Percentiles rank a stretch among this genome's conserved stretches.
phyloP scores from a whole-genome alignment of 2,329 filamentous ascomycete species.

The Fusarium udum region DNA sequence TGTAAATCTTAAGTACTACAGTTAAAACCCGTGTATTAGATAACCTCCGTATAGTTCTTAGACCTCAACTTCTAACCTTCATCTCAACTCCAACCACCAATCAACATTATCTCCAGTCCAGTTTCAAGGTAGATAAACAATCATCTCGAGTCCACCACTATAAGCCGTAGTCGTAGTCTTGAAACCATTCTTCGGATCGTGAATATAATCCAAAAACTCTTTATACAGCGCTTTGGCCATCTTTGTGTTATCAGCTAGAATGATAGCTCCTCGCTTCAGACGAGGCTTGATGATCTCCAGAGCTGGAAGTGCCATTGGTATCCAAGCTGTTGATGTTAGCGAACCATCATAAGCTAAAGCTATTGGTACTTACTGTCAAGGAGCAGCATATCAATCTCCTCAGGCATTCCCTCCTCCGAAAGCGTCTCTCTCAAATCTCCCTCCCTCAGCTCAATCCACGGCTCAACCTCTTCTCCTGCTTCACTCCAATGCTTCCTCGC shows the following conservation, averaged over 20 bases:
- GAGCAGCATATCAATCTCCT: slow-evolving; percentile 65
- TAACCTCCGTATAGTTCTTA: neutral
- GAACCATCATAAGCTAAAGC: fast-evolving
- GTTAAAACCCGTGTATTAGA: neutral
- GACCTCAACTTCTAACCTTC: neutral
- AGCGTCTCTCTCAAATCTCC: slow-evolving; percentile 67
- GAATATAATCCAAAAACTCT: slow-evolving; percentile 59
- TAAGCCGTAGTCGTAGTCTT: slow-evolving; percentile 50
- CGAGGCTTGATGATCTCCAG: slow-evolving; percentile 59
- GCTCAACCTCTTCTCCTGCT: slow-evolving; percentile 60
- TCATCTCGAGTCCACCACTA: slow-evolving; percentile 46
- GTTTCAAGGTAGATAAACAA: slow-evolving; percentile 31
- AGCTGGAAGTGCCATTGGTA: slow-evolving; percentile 62
- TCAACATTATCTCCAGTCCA: too few species aligned
- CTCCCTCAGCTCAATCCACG: slow-evolving; percentile 64
- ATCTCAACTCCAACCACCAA: slow-evolving; percentile 32
- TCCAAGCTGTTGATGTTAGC: slow-evolving; percentile 59
- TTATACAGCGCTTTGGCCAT: slow-evolving; percentile 53
- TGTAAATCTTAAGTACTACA: neutral
- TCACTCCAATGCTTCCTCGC: slow-evolving; percentile 65
- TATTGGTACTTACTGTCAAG: slow-evolving; percentile 64
- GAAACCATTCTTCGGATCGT: slow-evolving; percentile 59
- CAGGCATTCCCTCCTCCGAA: slow-evolving; percentile 52
- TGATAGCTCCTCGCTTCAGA: slow-evolving; percentile 57
- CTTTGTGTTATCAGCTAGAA: slow-evolving; percentile 61